Percentiles rank a stretch among this genome's conserved stretches.
phyloP scores from a whole-genome alignment of 805 yeast species.

The Candida orba region DNA sequence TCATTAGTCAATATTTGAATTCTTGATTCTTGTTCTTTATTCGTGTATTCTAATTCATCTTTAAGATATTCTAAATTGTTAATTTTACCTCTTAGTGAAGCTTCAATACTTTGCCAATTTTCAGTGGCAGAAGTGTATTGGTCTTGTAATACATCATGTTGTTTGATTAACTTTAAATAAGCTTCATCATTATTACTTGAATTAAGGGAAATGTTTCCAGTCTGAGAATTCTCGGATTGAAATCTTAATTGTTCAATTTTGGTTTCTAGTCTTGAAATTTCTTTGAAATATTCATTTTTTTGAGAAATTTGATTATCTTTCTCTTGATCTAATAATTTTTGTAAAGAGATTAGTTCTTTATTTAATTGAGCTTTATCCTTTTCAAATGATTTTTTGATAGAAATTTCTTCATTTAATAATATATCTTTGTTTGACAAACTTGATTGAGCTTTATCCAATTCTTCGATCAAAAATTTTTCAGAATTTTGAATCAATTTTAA shows the following conservation, averaged over 20 bases:
- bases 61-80: conserved; percentile 38
- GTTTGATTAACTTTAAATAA: conserved; percentile 34
- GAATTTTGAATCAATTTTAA: conserved; percentile 19
- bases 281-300: conserved; percentile 27
- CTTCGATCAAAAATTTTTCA: conserved; percentile 21
- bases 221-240: conserved; percentile 43
- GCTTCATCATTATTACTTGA: conserved; percentile 28
- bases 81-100: conserved; percentile 45
- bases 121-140: conserved; percentile 73
- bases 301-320: conserved; percentile 23
- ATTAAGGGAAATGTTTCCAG: conserved; percentile 15
- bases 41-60: conserved; percentile 28
- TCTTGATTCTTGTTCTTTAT: conserved; percentile 18
- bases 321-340: conserved; percentile 28
- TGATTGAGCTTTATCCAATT: conserved; percentile 17
- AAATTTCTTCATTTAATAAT: conserved; percentile 17
- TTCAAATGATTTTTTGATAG: conserved; percentile 17
- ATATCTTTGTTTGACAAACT: conserved; percentile 18
- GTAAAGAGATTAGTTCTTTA: conserved; percentile 25
- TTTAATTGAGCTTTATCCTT: conserved; percentile 18
- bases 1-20: conserved; percentile 27
- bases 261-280: conserved; percentile 54
- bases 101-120: conserved; percentile 79
- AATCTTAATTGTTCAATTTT: conserved; percentile 63
- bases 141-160: conserved; percentile 52